Percentiles rank a stretch among this genome's conserved stretches.
Evolutionary conservation across 2,329 filamentous ascomycete genomes (phyloP).

Genomic region (Dendryphion nanum): DNA sequence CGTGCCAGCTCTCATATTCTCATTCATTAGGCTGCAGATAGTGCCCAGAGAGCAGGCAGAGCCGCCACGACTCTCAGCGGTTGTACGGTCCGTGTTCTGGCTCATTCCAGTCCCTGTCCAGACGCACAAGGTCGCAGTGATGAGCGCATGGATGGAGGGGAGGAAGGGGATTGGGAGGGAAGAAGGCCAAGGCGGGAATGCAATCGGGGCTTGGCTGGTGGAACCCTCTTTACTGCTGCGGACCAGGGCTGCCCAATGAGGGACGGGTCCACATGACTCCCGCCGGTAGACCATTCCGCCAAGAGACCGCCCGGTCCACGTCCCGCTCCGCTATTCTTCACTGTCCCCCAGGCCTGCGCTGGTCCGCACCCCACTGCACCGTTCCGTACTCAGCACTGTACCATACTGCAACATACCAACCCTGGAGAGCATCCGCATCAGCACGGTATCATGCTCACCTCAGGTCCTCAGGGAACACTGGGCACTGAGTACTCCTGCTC

Average conservation of each 20-base stretch:
- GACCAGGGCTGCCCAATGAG: constrained; percentile 1
- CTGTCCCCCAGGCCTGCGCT: too few species aligned
- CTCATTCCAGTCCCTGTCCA: constrained; percentile 12
- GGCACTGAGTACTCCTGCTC: too few species aligned
- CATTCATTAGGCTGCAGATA: constrained; percentile 10
- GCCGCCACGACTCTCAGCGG: constrained; percentile 16
- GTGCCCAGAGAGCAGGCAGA: constrained; percentile 11
- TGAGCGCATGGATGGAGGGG: constrained; percentile 20
- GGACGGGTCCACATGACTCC: constrained; percentile 2
- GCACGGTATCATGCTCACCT: too few species aligned
- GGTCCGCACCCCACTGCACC: too few species aligned
- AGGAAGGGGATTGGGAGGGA: constrained; percentile 2
- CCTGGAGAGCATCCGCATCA: too few species aligned
- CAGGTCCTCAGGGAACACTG: too few species aligned
- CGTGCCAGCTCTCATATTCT: constrained; percentile 2
- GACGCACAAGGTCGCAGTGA: constrained; percentile 7
- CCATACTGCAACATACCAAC: too few species aligned
- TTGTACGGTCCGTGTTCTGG: constrained; percentile 17
- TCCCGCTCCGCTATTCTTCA: constrained; percentile 15
- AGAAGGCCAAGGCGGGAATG: constrained; percentile 6
- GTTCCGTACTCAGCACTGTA: too few species aligned
- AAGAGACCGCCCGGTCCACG: constrained; percentile 9
- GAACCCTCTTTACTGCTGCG: constrained; percentile 3
- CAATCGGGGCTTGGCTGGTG: constrained; percentile 8
- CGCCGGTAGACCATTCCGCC: constrained; percentile 12